phyloP scores from a whole-genome alignment of 768 basidiomycete species.

The Cytidiella melzeri region DNA sequence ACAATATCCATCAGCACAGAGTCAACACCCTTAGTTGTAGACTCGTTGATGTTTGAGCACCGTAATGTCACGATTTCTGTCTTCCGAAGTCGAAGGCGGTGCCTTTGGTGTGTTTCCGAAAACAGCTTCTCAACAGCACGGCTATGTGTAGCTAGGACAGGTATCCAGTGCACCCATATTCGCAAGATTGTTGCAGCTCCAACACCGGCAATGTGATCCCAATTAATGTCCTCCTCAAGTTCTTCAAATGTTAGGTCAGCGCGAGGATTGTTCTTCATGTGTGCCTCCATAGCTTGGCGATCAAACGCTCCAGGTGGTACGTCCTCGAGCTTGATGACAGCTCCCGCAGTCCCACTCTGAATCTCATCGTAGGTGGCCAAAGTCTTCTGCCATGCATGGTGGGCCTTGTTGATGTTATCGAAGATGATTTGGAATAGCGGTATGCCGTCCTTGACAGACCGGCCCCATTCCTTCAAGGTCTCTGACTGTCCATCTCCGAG shows the following conservation, averaged over 20 bases:
- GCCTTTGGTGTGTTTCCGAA: neutral
- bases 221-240: neutral
- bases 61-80: neutral
- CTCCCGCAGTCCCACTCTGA: conserved; percentile 1
- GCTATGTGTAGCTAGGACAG: neutral
- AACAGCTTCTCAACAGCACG: neutral
- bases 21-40: neutral
- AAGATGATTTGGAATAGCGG: conserved; percentile 4
- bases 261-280: neutral
- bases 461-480: neutral
- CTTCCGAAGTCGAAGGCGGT: neutral
- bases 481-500: no score
- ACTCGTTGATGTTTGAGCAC: neutral
- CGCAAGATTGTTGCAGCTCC: neutral
- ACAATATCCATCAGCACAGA: neutral
- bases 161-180: neutral
- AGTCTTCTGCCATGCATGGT: neutral
- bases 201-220: neutral
- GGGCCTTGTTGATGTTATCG: conserved; percentile 4
- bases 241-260: no score
- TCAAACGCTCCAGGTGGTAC: conserved; percentile 1
- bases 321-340: conserved; percentile 2
- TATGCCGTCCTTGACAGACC: neutral
- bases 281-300: neutral
- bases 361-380: neutral